Base-by-base conservation (phyloP, 2,329 filamentous ascomycete species). In the Sclerotinia nivalis region DNA sequence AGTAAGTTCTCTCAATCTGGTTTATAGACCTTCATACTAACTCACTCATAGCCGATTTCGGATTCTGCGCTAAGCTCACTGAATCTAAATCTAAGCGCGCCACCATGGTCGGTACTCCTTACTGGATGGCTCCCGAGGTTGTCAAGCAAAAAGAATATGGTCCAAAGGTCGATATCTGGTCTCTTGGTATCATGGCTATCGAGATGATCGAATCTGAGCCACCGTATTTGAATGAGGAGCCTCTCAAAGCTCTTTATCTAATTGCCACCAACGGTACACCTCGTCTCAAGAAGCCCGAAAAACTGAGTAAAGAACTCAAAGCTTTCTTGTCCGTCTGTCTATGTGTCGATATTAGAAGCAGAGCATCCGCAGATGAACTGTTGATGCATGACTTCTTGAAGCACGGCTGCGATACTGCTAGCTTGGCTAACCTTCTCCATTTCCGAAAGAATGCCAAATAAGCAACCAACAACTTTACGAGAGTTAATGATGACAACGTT, bases 181-280 rank as follows among this genome's bases (percentile, higher is more conserved):
- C 93, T 71, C 84, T 99, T 58, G 96, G 96, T 71, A 99, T 99
- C 82, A 98, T 99, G 96, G 93, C 96, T 13, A 98, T 99, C 77
- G 96, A 99, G 81, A 99, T 99, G 96, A 97, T 99, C 74, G 96
- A 98, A 82, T 95, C 95, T 79, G 96, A 98, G 80, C 96, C 96
- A 22, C 96, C 96, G 31, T 99, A 98, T 79, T 85, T 99, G 71
- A 98, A 94, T 52, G 96, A 99, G 80, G 96, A 93, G 55, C 96
- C 96, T 9, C 86, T 99, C 34, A 89, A 95, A 71, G 96, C 96
- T 1, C 85, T 99, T 50, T 99, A 96, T 86, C 83, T 99, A 76
- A 99, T 99, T 80, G 96, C 96, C 68, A 98, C 96, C 52, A 97
- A 97, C 78, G 96, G 96, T 59, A 98, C 96, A 7, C 96, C 96